These are phyloP conservation scores for Candida manassasensis DNA, from an alignment of 805 yeast genomes.

Conservation along the genomic window DNA sequence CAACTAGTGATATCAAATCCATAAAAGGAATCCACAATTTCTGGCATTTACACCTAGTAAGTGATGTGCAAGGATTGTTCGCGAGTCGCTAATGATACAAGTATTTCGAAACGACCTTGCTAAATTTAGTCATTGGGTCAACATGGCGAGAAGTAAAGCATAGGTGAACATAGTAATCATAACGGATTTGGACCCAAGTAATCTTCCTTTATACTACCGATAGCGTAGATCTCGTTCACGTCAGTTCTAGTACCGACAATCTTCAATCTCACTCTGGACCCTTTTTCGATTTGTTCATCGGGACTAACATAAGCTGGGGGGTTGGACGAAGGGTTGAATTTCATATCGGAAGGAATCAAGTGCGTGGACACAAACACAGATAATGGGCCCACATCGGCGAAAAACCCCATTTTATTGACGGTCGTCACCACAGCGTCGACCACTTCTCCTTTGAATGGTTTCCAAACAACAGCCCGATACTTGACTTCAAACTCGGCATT, in stretches of 20 bases:
- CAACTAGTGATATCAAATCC: too few species aligned
- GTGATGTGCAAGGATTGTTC: too few species aligned
- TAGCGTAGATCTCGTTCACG: constrained; percentile 94
- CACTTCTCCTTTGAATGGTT: constrained; percentile 98
- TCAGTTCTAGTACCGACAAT: constrained; percentile 97
- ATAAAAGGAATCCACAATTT: too few species aligned
- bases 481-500: constrained; percentile 95
- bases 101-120: too few species aligned
- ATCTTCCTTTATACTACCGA: constrained; percentile 97
- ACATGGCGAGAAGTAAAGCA: too few species aligned
- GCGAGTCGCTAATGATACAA: too few species aligned
- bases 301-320: constrained; percentile 98
- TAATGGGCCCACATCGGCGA: constrained; percentile 97
- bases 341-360: constrained; percentile 90
- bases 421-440: constrained; percentile 95
- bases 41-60: too few species aligned
- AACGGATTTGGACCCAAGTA: constrained; percentile 77
- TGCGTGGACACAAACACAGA: constrained; percentile 93
- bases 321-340: constrained; percentile 88
- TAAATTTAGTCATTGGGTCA: too few species aligned
- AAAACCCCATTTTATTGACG: constrained; percentile 92
- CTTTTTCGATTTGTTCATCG: constrained; percentile 92
- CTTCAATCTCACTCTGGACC: constrained; percentile 88
- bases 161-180: constrained; percentile 15
- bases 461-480: constrained; percentile 95